Evolutionary conservation across 495 filamentous ascomycete species (phyloP).

Genomic region (Xylaria cubensis): DNA sequence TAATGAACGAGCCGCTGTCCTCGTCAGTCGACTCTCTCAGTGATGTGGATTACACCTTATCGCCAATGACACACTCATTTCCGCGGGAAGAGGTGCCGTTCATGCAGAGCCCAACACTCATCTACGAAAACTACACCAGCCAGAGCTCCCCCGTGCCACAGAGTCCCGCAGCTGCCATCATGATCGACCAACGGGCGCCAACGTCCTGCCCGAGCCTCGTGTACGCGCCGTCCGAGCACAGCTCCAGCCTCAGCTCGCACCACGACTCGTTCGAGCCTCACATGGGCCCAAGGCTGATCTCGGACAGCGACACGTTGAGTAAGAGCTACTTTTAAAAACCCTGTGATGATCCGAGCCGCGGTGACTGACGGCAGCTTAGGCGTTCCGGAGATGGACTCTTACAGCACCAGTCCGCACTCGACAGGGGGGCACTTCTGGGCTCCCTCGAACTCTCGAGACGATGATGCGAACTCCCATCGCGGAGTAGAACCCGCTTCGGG

Average conservation of each 20-base stretch:
- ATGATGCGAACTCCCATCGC: slow-evolving; percentile 45
- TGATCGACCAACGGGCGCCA: slow-evolving; percentile 58
- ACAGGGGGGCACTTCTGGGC: slow-evolving; percentile 50
- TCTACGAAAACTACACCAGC: slow-evolving; percentile 57
- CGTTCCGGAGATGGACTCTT: slow-evolving; percentile 54
- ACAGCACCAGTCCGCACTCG: slow-evolving; percentile 53
- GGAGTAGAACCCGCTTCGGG: slow-evolving; percentile 37
- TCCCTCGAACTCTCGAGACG: slow-evolving; percentile 47
- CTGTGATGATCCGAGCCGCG: slow-evolving; percentile 33
- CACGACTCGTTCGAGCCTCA: slow-evolving; percentile 53
- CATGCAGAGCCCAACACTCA: slow-evolving; percentile 57
- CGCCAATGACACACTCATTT: slow-evolving; percentile 58
- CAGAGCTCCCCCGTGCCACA: slow-evolving; percentile 56
- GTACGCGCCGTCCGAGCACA: slow-evolving; percentile 55
- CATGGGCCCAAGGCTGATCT: slow-evolving; percentile 51
- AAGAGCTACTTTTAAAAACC: slow-evolving; percentile 39
- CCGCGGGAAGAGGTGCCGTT: slow-evolving; percentile 57
- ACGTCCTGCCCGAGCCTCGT: slow-evolving; percentile 59
- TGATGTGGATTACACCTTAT: slow-evolving; percentile 60
- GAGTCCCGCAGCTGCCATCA: slow-evolving; percentile 58
- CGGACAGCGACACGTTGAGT: slow-evolving; percentile 56
- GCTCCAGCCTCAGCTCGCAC: slow-evolving; percentile 55
- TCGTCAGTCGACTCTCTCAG: slow-evolving; percentile 59
- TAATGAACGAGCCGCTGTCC: slow-evolving; percentile 52
- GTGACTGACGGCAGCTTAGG: slow-evolving; percentile 45